Evolutionary conservation across 179 eudicot genomes (phyloP).

Genomic region (Carnegiea gigantea): DNA sequence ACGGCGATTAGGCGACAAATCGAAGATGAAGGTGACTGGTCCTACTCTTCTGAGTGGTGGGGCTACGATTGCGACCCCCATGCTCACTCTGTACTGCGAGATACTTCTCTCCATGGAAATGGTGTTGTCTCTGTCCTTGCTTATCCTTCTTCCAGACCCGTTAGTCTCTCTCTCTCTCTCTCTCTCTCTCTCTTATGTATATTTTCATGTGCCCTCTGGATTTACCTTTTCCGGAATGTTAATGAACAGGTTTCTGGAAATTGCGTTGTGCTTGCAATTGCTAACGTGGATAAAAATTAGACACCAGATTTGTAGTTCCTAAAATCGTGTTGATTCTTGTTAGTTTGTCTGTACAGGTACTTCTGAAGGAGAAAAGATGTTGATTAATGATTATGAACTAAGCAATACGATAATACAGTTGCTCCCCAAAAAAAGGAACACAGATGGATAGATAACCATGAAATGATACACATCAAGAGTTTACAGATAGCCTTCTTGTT

Average conservation of each 20-base stretch:
- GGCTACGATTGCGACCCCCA: constrained; percentile 38
- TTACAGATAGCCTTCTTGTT: no score
- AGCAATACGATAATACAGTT: not conserved
- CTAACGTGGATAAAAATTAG: no score
- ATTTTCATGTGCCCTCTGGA: not conserved
- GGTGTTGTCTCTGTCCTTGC: constrained; percentile 82
- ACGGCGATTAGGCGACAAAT: constrained; percentile 33
- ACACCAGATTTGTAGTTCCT: no score
- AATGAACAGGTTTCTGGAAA: no score
- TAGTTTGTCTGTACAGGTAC: no score
- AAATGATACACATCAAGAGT: no score
- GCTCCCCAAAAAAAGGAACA: not conserved
- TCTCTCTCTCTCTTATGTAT: not conserved
- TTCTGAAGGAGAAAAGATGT: not conserved
- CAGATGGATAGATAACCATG: no score
- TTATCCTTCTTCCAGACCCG: constrained; percentile 77
- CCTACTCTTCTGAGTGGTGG: constrained; percentile 92
- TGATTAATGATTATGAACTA: not conserved
- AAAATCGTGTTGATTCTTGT: no score
- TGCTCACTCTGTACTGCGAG: constrained; percentile 43
- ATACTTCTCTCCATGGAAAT: constrained; percentile 59
- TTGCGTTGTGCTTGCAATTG: no score
- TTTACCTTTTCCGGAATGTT: no score
- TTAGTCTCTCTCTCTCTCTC: constrained; percentile 26
- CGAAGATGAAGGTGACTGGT: constrained; percentile 90